phyloP scores from a whole-genome alignment of 2,329 filamentous ascomycete species.

The Claviceps capensis region DNA sequence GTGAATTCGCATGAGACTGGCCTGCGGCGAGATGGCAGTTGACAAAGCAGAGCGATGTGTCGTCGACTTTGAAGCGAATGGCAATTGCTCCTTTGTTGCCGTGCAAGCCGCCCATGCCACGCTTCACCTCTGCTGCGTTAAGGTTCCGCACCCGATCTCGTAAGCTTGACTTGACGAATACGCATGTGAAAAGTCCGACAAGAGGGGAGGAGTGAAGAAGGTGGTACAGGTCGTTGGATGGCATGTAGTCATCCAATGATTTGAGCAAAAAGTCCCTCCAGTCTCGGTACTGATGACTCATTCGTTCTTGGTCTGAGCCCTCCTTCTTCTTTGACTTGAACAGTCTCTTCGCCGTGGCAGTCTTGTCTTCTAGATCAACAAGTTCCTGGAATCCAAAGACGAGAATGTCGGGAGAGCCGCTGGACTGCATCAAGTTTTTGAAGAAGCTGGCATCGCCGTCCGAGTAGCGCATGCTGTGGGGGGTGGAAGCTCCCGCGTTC shows the following conservation, averaged over 20 bases:
- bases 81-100: conserved; percentile 94
- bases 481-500: conserved; percentile 97
- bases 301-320: conserved; percentile 69
- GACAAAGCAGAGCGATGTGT: conserved; percentile 88
- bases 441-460: conserved; percentile 73
- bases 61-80: conserved; percentile 84
- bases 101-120: conserved; percentile 87
- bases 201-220: conserved; percentile 76
- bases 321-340: conserved; percentile 85
- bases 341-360: conserved; percentile 88
- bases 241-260: conserved; percentile 72
- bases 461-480: conserved; percentile 60
- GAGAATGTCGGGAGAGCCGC: conserved; percentile 72
- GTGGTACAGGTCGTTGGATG: conserved; percentile 62
- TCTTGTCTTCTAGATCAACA: conserved; percentile 96
- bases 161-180: conserved; percentile 78
- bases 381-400: conserved; percentile 97
- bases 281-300: conserved; percentile 94
- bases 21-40: conserved; percentile 96
- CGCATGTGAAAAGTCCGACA: conserved; percentile 88
- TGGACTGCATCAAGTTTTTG: conserved; percentile 61
- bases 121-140: conserved; percentile 73
- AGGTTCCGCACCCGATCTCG: conserved; percentile 65
- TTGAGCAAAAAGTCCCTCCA: conserved; percentile 86
- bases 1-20: conserved; percentile 76